Evolutionary conservation across 2,329 filamentous ascomycete species (phyloP).

Genomic region (Aspergillus ochraceoroseus): DNA sequence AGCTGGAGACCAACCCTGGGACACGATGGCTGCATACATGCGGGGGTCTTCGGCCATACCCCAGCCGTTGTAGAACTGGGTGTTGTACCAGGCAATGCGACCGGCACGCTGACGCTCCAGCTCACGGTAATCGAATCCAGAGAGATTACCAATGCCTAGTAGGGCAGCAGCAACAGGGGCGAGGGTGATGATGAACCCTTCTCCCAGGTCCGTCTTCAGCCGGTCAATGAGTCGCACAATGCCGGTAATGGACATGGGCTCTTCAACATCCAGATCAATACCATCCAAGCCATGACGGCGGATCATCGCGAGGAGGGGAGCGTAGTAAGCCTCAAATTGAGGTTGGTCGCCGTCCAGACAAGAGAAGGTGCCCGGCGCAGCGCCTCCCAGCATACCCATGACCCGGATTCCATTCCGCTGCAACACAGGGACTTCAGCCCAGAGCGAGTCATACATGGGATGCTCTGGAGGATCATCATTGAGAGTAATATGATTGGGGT

Average conservation of each 20-base stretch:
- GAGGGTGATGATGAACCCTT: conserved; percentile 68
- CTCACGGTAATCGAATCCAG: conserved; percentile 73
- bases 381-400: conserved; percentile 81
- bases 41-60: conserved; percentile 56
- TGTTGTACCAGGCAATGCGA: conserved; percentile 79
- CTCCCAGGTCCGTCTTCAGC: conserved; percentile 50
- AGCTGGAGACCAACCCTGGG: conserved; percentile 63
- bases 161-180: conserved; percentile 77
- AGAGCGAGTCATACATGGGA: conserved; percentile 64
- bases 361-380: conserved; percentile 67
- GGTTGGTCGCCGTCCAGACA: conserved; percentile 54
- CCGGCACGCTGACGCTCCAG: conserved; percentile 63
- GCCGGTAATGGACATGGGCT: conserved; percentile 63
- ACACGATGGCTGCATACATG: conserved; percentile 42
- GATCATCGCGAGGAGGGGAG: conserved; percentile 62
- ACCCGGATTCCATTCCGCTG: conserved; percentile 72
- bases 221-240: conserved; percentile 64
- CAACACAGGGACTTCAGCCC: conserved; percentile 69
- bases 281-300: conserved; percentile 60
- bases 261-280: conserved; percentile 75
- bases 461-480: conserved; percentile 73
- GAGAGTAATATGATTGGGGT: conserved; percentile 63
- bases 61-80: conserved; percentile 92
- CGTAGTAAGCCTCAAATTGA: conserved; percentile 69
- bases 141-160: conserved; percentile 58